Evolutionary conservation across 2,329 filamentous ascomycete genomes (phyloP).

Genomic region (Cercospora sp.): DNA sequence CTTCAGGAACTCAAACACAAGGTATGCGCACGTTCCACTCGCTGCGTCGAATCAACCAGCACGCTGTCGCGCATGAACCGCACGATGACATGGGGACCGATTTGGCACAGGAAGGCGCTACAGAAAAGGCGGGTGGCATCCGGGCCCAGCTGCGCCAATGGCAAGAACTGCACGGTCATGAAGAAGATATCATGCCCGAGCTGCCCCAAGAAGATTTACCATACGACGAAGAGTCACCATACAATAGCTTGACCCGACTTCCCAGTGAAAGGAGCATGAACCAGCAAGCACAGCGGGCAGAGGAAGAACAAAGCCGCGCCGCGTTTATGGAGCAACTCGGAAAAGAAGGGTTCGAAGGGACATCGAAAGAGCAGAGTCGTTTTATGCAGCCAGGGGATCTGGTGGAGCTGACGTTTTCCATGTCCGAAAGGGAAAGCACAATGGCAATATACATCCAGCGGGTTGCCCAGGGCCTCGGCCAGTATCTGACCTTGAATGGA

Average conservation of each 20-base stretch:
- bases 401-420: conserved; percentile 46
- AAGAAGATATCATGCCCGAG: conserved; percentile 20
- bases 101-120: not conserved
- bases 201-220: conserved; percentile 25
- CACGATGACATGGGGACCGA: not conserved
- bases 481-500: conserved; percentile 54
- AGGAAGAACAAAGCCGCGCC: conserved; percentile 30
- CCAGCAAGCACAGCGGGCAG: conserved; percentile 27
- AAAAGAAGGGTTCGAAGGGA: conserved; percentile 35
- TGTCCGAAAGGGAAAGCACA: conserved; percentile 42
- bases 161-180: conserved; percentile 44
- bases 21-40: conserved; percentile 11
- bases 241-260: conserved; percentile 36
- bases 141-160: conserved; percentile 44
- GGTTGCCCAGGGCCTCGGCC: conserved; percentile 26
- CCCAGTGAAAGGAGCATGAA: conserved; percentile 33
- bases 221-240: conserved; percentile 29
- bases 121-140: conserved; percentile 32
- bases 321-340: conserved; percentile 23
- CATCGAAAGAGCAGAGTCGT: conserved; percentile 38
- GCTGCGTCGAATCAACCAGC: not conserved
- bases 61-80: not conserved
- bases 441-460: conserved; percentile 52
- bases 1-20: not conserved
- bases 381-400: conserved; percentile 50